phyloP scores from a whole-genome alignment of 495 filamentous ascomycete species.

The Aspergillus funiculosus region DNA sequence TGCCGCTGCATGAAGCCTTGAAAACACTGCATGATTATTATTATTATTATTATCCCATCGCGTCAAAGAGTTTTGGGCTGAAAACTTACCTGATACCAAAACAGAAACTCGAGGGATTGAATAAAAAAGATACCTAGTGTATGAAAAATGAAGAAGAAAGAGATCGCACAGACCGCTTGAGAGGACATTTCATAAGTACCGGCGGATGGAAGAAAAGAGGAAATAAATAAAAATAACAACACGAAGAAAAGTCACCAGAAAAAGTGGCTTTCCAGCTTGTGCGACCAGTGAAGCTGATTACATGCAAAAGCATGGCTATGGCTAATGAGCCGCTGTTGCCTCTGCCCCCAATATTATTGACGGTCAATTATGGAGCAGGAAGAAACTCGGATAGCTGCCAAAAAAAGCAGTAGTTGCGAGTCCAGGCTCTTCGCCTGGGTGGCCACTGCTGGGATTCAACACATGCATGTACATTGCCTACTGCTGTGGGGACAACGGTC shows the following conservation, averaged over 20 bases:
- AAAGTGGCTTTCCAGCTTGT: not conserved
- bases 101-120: not conserved
- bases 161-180: no score
- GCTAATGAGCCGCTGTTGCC: no score
- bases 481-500: constrained; percentile 1
- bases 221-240: no score
- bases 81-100: not conserved
- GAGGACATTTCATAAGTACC: no score
- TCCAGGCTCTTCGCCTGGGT: not conserved
- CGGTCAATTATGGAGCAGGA: no score
- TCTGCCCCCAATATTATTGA: no score
- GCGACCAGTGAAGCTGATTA: not conserved
- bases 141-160: no score
- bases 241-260: no score
- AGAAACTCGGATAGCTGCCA: no score
- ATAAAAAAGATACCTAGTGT: no score
- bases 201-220: no score
- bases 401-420: not conserved
- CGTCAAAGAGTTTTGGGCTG: not conserved
- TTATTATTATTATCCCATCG: not conserved
- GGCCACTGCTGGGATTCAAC: not conserved
- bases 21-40: constrained; percentile 3
- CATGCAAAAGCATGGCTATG: not conserved
- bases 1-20: not conserved
- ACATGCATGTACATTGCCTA: constrained; percentile 2